Conservation (phyloP, 768 basidiomycete species). For the Collybia mongolica region DNA sequence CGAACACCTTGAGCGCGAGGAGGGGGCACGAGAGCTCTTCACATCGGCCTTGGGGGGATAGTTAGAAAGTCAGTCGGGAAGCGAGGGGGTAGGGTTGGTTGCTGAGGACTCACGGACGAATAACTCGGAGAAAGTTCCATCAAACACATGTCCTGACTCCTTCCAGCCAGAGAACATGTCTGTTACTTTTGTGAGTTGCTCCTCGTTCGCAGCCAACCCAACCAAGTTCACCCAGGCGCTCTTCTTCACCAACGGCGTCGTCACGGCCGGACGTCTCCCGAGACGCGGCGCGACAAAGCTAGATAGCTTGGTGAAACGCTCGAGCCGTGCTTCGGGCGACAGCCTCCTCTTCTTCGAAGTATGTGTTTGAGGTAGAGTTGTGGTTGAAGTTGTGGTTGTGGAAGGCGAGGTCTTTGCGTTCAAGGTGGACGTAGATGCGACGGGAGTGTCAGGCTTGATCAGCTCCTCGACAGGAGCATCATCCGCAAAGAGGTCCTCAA, state of each 20-base stretch:
- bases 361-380: neutral
- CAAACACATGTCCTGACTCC: slow-evolving; percentile 40
- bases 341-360: slow-evolving; percentile 20
- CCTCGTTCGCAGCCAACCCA: slow-evolving; percentile 45
- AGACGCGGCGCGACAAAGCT: slow-evolving; percentile 36
- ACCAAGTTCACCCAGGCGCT: slow-evolving; percentile 52
- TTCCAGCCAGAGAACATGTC: slow-evolving; percentile 51
- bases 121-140: slow-evolving; percentile 36
- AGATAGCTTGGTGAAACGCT: slow-evolving; percentile 32
- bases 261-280: slow-evolving; percentile 33
- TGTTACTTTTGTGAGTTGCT: slow-evolving; percentile 46
- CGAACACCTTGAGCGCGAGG: slow-evolving; percentile 60
- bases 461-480: slow-evolving; percentile 18
- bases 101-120: slow-evolving; percentile 50
- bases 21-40: slow-evolving; percentile 52
- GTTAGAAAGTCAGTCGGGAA: neutral
- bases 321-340: slow-evolving; percentile 25
- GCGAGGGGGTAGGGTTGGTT: neutral
- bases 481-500: slow-evolving; percentile 31
- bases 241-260: slow-evolving; percentile 36
- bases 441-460: slow-evolving; percentile 7
- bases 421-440: neutral
- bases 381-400: slow-evolving; percentile 7
- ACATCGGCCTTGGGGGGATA: slow-evolving; percentile 50
- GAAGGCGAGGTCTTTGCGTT: neutral